phyloP scores from a whole-genome alignment of 441 rosid species.

The Bocquillonia castaneifolia region DNA sequence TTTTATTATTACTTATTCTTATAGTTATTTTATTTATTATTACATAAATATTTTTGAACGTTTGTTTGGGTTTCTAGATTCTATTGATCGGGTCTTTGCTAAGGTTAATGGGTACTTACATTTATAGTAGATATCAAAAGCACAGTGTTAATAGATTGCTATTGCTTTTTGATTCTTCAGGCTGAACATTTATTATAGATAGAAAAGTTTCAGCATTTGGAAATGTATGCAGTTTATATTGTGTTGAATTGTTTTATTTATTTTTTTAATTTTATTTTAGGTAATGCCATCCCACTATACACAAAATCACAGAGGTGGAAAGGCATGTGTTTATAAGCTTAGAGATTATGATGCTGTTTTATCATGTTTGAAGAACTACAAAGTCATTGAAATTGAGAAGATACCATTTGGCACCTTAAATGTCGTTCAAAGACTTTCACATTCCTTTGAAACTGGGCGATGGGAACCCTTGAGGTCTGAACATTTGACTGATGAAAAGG shows the following conservation, averaged over 20 bases:
- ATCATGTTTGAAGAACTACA: constrained; percentile 52
- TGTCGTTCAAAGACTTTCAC: constrained; percentile 66
- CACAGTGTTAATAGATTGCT: too few species aligned
- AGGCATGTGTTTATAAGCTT: constrained; percentile 74
- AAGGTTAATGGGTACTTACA: not conserved
- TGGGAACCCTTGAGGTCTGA: constrained; percentile 82
- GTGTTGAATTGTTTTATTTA: not conserved
- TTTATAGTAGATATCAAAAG: not conserved
- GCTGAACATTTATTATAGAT: not conserved
- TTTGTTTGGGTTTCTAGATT: constrained; percentile 5
- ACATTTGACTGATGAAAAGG: constrained; percentile 60
- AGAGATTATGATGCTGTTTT: constrained; percentile 59
- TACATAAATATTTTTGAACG: not conserved
- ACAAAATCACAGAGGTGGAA: constrained; percentile 67
- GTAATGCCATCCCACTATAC: constrained; percentile 69
- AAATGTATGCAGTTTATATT: not conserved
- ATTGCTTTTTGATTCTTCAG: not conserved
- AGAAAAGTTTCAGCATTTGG: not conserved
- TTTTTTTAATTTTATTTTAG: constrained; percentile 30
- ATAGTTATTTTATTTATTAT: not conserved
- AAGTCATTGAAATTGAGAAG: constrained; percentile 53
- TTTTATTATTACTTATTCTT: not conserved
- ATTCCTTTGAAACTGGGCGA: constrained; percentile 41
- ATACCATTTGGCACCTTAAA: constrained; percentile 74
- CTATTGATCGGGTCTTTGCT: too few species aligned